These are phyloP conservation scores for Aspergillus avenaceus DNA, from an alignment of 495 filamentous ascomycete genomes.

Conservation along the genomic window DNA sequence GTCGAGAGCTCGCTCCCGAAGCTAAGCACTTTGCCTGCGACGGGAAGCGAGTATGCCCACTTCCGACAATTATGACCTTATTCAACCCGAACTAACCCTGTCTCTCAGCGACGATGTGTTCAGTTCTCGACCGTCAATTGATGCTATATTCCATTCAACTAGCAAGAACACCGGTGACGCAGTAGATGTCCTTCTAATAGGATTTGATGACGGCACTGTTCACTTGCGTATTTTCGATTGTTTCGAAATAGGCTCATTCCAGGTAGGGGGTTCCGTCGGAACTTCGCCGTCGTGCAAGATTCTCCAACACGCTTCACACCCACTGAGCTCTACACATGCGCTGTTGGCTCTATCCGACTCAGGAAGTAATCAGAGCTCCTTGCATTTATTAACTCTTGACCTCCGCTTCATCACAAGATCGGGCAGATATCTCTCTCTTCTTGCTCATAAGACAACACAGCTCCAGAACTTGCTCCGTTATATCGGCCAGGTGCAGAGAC, in stretches of 20 bases:
- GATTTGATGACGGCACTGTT: conserved; percentile 72
- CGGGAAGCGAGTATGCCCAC: conserved; percentile 32
- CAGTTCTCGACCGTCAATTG: conserved; percentile 62
- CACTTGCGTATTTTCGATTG: conserved; percentile 87
- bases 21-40: conserved; percentile 66
- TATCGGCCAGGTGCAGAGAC: conserved; percentile 67
- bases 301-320: conserved; percentile 64
- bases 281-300: conserved; percentile 18
- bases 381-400: conserved; percentile 73
- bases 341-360: conserved; percentile 50
- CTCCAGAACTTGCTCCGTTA: conserved; percentile 84
- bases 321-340: conserved; percentile 69
- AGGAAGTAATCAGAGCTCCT: conserved; percentile 16
- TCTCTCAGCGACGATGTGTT: conserved; percentile 71
- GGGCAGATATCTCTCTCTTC: conserved; percentile 71
- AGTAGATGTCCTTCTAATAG: conserved; percentile 79
- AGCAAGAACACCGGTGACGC: conserved; percentile 59
- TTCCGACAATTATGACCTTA: too few species aligned
- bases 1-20: conserved; percentile 77
- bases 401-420: conserved; percentile 76
- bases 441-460: conserved; percentile 82
- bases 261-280: conserved; percentile 25
- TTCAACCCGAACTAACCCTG: conserved; percentile 13
- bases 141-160: conserved; percentile 63
- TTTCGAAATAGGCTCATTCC: conserved; percentile 73